Evolutionary conservation across 345 rosid species (phyloP).

Genomic region (Chamaenerion angustifolium): DNA sequence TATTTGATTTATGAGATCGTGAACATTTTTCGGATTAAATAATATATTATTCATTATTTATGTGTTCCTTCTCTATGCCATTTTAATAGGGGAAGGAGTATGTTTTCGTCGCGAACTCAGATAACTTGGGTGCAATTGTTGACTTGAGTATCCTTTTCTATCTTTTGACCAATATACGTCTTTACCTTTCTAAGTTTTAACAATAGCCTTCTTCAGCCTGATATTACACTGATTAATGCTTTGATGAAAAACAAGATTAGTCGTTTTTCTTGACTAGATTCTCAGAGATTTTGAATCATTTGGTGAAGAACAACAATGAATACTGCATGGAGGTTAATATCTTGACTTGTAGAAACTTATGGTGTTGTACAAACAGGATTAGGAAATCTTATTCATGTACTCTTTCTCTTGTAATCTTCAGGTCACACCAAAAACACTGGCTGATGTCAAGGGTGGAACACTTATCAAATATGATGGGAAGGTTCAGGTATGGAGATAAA

Average conservation of each 20-base stretch:
- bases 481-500: slow-evolving; percentile 52
- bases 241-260: too few relatives aligned
- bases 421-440: slow-evolving; percentile 97
- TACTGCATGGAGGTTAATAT: slow-evolving; percentile 79
- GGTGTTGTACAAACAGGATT: not conserved
- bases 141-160: slow-evolving; percentile 75
- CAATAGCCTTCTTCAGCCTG: not conserved
- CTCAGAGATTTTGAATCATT: slow-evolving; percentile 80
- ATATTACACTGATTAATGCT: not conserved
- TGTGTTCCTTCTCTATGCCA: not conserved
- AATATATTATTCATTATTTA: not conserved
- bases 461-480: slow-evolving; percentile 96
- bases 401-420: slow-evolving; percentile 11
- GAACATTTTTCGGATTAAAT: not conserved
- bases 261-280: slow-evolving; percentile 29
- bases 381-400: not conserved
- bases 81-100: slow-evolving; percentile 80
- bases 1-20: not conserved
- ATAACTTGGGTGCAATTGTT: slow-evolving; percentile 88
- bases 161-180: not conserved
- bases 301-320: slow-evolving; percentile 77
- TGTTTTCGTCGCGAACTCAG: slow-evolving; percentile 87
- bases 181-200: not conserved
- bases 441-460: slow-evolving; percentile 98
- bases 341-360: too few relatives aligned